Conservation (phyloP, 257 asterid species). For the Paraleonurus japonicus region DNA sequence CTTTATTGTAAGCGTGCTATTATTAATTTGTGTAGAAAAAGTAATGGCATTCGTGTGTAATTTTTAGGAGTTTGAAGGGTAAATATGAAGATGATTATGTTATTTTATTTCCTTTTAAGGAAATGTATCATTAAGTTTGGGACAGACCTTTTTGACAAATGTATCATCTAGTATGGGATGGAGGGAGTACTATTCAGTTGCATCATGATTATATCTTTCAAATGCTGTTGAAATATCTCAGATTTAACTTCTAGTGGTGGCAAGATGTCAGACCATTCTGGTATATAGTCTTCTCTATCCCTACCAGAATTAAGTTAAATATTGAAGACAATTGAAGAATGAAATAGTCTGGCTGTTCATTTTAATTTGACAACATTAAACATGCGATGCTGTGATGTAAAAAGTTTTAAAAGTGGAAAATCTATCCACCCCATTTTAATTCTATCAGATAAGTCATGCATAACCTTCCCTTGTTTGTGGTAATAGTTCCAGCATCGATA, state of each 20-base stretch:
- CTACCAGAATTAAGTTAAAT: not conserved
- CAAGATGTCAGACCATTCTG: not conserved
- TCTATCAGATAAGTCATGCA: not conserved
- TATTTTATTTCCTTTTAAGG: too few relatives aligned
- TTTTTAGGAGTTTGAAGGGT: too few relatives aligned
- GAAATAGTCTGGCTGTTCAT: not conserved
- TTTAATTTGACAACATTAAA: not conserved
- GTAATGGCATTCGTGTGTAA: too few relatives aligned
- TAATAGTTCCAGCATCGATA: not conserved
- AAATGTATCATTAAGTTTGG: too few relatives aligned
- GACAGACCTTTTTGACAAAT: too few relatives aligned
- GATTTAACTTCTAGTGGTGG: not conserved
- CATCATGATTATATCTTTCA: too few relatives aligned
- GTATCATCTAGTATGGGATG: too few relatives aligned
- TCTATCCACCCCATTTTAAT: not conserved
- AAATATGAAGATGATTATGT: too few relatives aligned
- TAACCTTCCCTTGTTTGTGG: not conserved
- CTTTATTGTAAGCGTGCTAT: too few relatives aligned
- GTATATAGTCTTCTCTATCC: not conserved
- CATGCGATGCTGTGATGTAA: not conserved
- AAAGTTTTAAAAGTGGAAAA: not conserved
- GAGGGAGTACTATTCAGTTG: too few relatives aligned
- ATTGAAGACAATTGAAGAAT: not conserved
- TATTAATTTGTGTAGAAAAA: too few relatives aligned
- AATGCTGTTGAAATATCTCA: not conserved